Evolutionary conservation across 2,329 filamentous ascomycete species (phyloP), one percentile per base, ranked within the genome.

Genomic region (Fusarium brachygibbosum): DNA sequence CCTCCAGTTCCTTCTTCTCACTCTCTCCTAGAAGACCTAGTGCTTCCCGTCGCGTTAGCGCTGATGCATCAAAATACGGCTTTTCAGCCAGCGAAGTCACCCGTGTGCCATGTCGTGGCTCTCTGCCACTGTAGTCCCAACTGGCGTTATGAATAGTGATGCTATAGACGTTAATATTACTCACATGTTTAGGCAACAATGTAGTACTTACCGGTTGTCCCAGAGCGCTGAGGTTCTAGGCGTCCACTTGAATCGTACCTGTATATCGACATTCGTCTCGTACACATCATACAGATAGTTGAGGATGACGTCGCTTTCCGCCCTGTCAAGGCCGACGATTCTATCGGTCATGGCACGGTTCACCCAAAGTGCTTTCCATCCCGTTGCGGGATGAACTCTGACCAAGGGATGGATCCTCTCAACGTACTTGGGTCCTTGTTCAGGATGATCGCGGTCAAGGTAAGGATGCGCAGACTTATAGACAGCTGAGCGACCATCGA

Each of bases 141-240:
- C 87, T 90, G 0, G 90, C 90, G 66, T 91, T 92, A 70, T 93
- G 90, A 37, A 92, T 92, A 0, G 91, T 92, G 61, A 92, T 90
- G 38, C 88, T 88, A 2, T 4, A 16, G 23, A 7, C 21, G 31
- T 66, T 6, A 29, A 14, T 1, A 65, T 55, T 6, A 44, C 6
- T 17, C 4, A 2, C 19, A 13, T 21, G 4, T 8, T 13, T 7
- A n/a, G 9, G 17, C n/a, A 28, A 1, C 1, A 35, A 7, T 6
- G 6, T 8, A 13, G 6, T 3, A 74, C 82, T 73, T 41, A 87
- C 82, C 88, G 82, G 71, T 93, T 93, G 73, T 93, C 90, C 90
- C 90, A 93, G 5, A 93, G 78, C 0, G 88, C 91, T 52, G 86
- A 90, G 0, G 90, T 91, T 28, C 84, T 79, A 0, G 88, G 87